These are phyloP conservation scores for Kwoniella shandongensis DNA, from an alignment of 768 basidiomycete genomes.

Conservation along the genomic window DNA sequence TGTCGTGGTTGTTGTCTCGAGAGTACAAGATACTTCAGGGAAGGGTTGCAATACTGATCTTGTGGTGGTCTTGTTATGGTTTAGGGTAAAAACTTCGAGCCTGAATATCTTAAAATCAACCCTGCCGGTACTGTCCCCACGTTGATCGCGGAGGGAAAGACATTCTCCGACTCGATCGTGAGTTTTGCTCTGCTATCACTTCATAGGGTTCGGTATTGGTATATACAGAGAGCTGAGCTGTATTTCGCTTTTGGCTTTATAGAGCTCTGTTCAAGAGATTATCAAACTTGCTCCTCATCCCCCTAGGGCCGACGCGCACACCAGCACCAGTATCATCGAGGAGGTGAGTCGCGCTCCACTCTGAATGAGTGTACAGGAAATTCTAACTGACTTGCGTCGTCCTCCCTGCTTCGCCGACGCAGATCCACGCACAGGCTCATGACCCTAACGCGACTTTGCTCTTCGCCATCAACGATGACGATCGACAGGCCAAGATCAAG, in stretches of 20 bases:
- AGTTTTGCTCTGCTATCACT: constrained; percentile 1
- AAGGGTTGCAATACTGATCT: background rate
- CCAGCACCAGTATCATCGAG: constrained; percentile 43
- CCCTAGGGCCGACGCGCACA: constrained; percentile 34
- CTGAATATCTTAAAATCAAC: constrained; percentile 47
- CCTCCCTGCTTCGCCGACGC: too few relatives aligned
- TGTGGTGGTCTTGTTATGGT: background rate
- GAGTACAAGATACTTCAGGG: background rate
- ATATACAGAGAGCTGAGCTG: too few relatives aligned
- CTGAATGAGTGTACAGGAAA: background rate
- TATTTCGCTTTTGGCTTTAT: background rate
- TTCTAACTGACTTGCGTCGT: background rate
- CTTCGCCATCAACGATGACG: constrained; percentile 34
- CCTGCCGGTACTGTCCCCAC: constrained; percentile 44
- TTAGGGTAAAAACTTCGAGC: constrained; percentile 46
- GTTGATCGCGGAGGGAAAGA: constrained; percentile 37
- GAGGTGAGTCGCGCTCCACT: constrained; percentile 28
- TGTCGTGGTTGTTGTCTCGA: background rate
- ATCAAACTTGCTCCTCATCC: constrained; percentile 42
- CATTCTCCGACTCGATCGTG: constrained; percentile 42
- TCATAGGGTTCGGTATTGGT: too few relatives aligned
- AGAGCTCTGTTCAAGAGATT: constrained; percentile 34
- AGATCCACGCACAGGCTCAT: constrained; percentile 42
- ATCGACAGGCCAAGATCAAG: constrained; percentile 34
- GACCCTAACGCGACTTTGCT: constrained; percentile 44